Conservation (phyloP, 2,329 filamentous ascomycete species). For the Coleophoma crateriformis region DNA sequence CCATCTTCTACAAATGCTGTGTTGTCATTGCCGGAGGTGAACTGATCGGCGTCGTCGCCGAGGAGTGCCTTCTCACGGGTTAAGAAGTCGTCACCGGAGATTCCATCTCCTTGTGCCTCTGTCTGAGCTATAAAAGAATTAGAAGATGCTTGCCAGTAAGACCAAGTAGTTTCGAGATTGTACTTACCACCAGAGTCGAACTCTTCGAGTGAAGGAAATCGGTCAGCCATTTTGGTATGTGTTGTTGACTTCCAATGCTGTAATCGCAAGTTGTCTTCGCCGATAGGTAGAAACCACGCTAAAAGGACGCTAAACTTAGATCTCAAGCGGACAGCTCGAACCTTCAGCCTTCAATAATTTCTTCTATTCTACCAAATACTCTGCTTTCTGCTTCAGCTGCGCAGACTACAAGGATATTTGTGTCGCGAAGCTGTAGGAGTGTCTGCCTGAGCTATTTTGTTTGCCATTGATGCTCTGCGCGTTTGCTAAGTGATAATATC, state of each 20-base stretch:
- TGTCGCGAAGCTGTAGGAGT: background rate
- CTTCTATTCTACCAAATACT: too few species aligned
- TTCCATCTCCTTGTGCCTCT: constrained; percentile 46
- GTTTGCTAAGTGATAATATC: background rate
- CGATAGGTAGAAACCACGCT: background rate
- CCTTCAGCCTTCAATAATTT: background rate
- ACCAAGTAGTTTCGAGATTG: constrained; percentile 1
- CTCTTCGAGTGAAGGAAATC: constrained; percentile 55
- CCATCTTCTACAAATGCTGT: constrained; percentile 57
- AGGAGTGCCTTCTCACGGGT: constrained; percentile 83
- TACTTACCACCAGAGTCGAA: constrained; percentile 45
- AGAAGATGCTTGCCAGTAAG: constrained; percentile 10
- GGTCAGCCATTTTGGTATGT: constrained; percentile 44
- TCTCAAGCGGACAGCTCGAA: background rate
- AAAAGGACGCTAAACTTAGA: background rate
- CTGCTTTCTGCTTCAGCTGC: too few species aligned
- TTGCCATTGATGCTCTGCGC: background rate
- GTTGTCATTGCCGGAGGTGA: constrained; percentile 70
- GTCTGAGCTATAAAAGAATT: constrained; percentile 55
- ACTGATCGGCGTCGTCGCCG: constrained; percentile 90
- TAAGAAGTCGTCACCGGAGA: constrained; percentile 76
- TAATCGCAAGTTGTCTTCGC: constrained; percentile 1
- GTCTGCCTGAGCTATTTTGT: background rate
- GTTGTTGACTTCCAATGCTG: background rate
- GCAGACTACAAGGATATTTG: too few species aligned